Evolutionary conservation across 139 green algal species (phyloP), one percentile per base, ranked within the genome.

Genomic region (Chlorella vulgaris): DNA sequence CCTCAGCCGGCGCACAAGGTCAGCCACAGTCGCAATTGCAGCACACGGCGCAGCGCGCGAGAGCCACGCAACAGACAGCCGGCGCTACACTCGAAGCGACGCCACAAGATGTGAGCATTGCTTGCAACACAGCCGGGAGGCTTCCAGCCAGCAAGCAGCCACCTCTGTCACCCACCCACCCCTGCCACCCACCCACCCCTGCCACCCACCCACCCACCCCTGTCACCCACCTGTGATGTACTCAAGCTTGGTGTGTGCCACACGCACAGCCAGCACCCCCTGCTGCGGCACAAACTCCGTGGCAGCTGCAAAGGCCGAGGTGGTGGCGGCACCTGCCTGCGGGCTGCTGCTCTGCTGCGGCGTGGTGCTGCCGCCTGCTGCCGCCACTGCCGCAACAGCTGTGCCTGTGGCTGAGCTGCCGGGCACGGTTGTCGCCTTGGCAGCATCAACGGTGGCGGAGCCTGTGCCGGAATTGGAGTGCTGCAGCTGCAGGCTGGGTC

Each of bases 241-340:
- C 2, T 86, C 82, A 50, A 86, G 40, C 35, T 84, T 84, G 18
- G 82, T 86, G 74, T 81, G 62, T 15, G 43, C 74, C 26, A 86
- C 55, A 4, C 82, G 43, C 40, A 86, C 65, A 21, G 69, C 82
- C 43, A 86, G 53, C 58, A 86, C 74, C 3, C 80, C 80, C 6
- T 26, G 61, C 61, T 50, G 76, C 21, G 76, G 22, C 21, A 69
- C 13, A 5, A 39, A 5, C 4, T 36, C 58, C 4, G 38, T 58
- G 1, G 28, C 55, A 2, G 39, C 39, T 2, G 58, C 53, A 24
- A 22, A 26, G 2, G 73, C 58, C 1, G 55, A 35, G 7, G 73
- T 26, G 42, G 53, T 39, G 5, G 28, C 40, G 13, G 42, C 42
- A 21, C 42, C 42, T 15, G 69, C 47, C 7, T 67, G n/a, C 28